Conservation (phyloP, 129 eudicot species). For the Lactuca sativa region DNA sequence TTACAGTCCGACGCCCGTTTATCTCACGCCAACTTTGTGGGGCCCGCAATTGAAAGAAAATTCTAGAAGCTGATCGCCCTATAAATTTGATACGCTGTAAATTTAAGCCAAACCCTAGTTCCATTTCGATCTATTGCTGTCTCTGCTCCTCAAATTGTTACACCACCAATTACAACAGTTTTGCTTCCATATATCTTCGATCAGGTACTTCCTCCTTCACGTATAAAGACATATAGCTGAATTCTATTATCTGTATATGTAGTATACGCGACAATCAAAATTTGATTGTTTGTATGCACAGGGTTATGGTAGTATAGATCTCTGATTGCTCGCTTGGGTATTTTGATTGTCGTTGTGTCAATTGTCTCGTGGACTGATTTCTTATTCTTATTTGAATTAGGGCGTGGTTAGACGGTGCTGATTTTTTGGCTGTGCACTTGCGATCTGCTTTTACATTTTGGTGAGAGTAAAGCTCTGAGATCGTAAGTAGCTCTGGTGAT, state of each 20-base stretch:
- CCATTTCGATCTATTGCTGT: not conserved
- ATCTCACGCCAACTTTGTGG: conserved; percentile 42
- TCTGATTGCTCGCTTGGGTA: not conserved
- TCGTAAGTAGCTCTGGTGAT: conserved; percentile 28
- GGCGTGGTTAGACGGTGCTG: conserved; percentile 19
- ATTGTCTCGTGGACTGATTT: conserved; percentile 14
- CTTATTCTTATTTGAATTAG: conserved; percentile 15
- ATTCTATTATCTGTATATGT: not conserved
- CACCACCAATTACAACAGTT: not conserved
- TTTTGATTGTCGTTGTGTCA: not conserved
- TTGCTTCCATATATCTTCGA: not conserved
- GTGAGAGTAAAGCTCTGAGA: conserved; percentile 16
- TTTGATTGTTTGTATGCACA: not conserved
- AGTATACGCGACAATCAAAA: not conserved
- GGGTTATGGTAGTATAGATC: conserved; percentile 18
- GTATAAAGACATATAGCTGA: not conserved
- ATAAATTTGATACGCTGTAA: conserved; percentile 1
- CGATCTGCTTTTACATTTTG: not conserved
- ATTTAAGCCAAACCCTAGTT: conserved; percentile 18
- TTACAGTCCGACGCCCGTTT: conserved; percentile 29
- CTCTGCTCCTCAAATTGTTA: not conserved
- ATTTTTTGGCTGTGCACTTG: not conserved
- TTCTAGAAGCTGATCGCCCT: conserved; percentile 42
- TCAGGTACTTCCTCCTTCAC: conserved; percentile 16
- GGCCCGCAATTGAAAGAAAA: conserved; percentile 19